These are phyloP conservation scores for Capsicum baccatum DNA, from an alignment of 257 asterid genomes.

Conservation along the genomic window DNA sequence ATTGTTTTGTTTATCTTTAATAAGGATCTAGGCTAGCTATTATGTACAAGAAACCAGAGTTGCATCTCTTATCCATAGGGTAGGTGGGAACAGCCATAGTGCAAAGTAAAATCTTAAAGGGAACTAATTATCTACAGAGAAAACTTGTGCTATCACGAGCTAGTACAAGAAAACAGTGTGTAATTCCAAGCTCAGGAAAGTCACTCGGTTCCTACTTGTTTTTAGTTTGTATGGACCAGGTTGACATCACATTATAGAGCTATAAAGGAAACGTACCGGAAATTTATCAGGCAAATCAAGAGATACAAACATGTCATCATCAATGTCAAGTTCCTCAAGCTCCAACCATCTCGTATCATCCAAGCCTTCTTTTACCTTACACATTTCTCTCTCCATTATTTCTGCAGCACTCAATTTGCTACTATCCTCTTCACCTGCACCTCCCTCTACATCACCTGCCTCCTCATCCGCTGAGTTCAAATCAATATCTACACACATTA, in stretches of 20 bases:
- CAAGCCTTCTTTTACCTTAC: conserved; percentile 57
- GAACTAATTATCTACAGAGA: conserved; percentile 10
- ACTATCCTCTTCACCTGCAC: conserved; percentile 38
- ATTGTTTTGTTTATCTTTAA: no score
- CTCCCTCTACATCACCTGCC: conserved; percentile 31
- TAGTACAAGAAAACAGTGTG: not conserved
- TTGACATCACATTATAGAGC: not conserved
- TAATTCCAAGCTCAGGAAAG: not conserved
- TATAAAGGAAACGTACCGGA: conserved; percentile 51
- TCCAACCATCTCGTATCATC: conserved; percentile 86
- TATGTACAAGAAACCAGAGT: conserved; percentile 7
- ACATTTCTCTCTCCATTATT: conserved; percentile 65
- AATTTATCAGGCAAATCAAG: conserved; percentile 86
- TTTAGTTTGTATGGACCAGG: not conserved
- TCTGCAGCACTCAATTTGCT: conserved; percentile 52
- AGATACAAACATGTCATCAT: conserved; percentile 65
- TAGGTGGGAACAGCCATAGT: not conserved
- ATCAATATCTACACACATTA: conserved; percentile 89
- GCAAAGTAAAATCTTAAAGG: not conserved
- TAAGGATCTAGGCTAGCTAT: not conserved
- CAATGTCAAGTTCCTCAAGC: conserved; percentile 83
- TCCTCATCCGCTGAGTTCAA: conserved; percentile 54
- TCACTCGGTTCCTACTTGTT: not conserved
- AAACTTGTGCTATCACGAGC: not conserved
- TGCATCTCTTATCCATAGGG: conserved; percentile 6